Evolutionary conservation across 768 basidiomycete species (phyloP).

Genomic region (Collybia nuda): DNA sequence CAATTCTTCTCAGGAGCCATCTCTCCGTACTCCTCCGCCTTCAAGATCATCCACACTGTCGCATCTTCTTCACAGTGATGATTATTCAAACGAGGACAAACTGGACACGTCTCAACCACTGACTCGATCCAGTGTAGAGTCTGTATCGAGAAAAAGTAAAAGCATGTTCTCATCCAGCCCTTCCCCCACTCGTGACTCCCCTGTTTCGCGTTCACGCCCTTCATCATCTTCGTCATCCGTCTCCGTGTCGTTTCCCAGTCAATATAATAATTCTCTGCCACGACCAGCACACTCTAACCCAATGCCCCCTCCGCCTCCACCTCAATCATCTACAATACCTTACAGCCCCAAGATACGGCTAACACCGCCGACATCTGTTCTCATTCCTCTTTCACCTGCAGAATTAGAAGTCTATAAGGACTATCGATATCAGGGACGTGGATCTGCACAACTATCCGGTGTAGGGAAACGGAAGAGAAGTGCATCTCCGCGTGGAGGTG

Average conservation of each 20-base stretch:
- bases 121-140: constrained; percentile 19
- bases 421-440: constrained; percentile 56
- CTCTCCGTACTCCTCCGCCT: constrained; percentile 26
- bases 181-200: constrained; percentile 25
- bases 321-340: constrained; percentile 40
- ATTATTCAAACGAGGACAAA: constrained; percentile 26
- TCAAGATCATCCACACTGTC: constrained; percentile 42
- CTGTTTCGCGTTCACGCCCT: constrained; percentile 28
- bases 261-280: constrained; percentile 10
- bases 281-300: constrained; percentile 24
- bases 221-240: constrained; percentile 37
- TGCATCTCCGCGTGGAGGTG: constrained; percentile 31
- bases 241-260: constrained; percentile 15
- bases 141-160: constrained; percentile 14
- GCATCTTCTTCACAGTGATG: constrained; percentile 37
- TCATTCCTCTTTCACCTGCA: constrained; percentile 60
- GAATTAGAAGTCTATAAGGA: constrained; percentile 63
- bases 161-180: constrained; percentile 21
- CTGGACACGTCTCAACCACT: constrained; percentile 30
- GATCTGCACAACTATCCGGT: constrained; percentile 45
- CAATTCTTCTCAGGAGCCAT: constrained; percentile 47
- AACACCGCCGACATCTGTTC: constrained; percentile 60
- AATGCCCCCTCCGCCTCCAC: constrained; percentile 30
- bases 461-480: constrained; percentile 23
- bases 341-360: constrained; percentile 66